These are phyloP conservation scores for Colletotrichum sp. DNA, from an alignment of 2,329 filamentous ascomycete genomes.

Conservation along the genomic window DNA sequence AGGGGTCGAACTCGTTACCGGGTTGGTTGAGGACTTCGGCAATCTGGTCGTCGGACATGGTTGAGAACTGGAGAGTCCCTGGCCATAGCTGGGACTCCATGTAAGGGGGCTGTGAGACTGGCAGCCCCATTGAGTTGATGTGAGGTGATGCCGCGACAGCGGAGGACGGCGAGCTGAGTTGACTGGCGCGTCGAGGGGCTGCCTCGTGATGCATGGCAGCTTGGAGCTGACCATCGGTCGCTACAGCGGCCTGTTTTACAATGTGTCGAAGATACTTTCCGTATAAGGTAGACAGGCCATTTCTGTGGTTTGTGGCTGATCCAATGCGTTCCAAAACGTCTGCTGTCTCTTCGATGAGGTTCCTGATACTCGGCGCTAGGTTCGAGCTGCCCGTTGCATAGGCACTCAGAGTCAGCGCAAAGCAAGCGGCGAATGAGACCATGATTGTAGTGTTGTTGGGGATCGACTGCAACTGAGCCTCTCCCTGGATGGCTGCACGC, in stretches of 20 bases:
- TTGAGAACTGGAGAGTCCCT: slow-evolving; percentile 64
- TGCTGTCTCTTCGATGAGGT: slow-evolving; percentile 70
- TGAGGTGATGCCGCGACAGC: slow-evolving; percentile 4
- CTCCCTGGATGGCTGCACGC: slow-evolving; percentile 74
- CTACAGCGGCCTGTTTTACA: slow-evolving; percentile 39
- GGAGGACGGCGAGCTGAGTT: slow-evolving; percentile 3
- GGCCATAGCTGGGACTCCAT: slow-evolving; percentile 41
- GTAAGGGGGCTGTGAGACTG: slow-evolving; percentile 28
- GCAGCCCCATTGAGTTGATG: slow-evolving; percentile 16
- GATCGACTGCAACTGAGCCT: slow-evolving; percentile 73
- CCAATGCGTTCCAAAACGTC: slow-evolving; percentile 73
- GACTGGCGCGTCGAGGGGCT: neutral
- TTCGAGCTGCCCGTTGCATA: slow-evolving; percentile 61
- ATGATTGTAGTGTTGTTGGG: slow-evolving; percentile 81
- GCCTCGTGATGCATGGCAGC: neutral
- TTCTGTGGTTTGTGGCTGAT: slow-evolving; percentile 66
- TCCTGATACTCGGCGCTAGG: slow-evolving; percentile 65
- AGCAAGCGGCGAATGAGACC: slow-evolving; percentile 77
- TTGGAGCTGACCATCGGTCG: slow-evolving; percentile 9
- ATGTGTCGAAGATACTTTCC: slow-evolving; percentile 50
- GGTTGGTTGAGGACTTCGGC: slow-evolving; percentile 68
- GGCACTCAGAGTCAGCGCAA: slow-evolving; percentile 67
- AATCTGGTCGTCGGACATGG: slow-evolving; percentile 74
- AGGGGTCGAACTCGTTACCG: slow-evolving; percentile 61
- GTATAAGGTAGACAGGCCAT: slow-evolving; percentile 64